Evolutionary conservation across 1,284 basidiomycete genomes (phyloP).

Genomic region (Ustilago vetiveriae): DNA sequence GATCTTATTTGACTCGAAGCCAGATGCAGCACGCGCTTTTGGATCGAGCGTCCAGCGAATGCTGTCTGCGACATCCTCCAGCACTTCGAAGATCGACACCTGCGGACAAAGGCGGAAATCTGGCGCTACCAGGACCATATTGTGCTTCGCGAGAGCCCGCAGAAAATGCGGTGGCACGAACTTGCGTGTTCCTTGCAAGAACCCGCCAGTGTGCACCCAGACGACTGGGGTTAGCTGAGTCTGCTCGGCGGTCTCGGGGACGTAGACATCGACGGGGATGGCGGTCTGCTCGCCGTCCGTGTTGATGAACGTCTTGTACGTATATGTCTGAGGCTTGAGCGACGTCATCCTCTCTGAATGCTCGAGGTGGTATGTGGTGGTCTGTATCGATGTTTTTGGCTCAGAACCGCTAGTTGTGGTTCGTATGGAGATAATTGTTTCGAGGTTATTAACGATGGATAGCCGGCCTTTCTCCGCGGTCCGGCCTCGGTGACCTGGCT

Average conservation of each 20-base stretch:
- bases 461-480: conserved; percentile 24
- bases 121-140: conserved; percentile 44
- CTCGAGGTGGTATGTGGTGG: not conserved
- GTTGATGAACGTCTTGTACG: conserved; percentile 49
- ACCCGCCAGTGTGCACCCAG: conserved; percentile 54
- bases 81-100: conserved; percentile 39
- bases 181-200: conserved; percentile 53
- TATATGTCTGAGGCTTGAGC: conserved; percentile 32
- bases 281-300: conserved; percentile 33
- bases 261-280: conserved; percentile 53
- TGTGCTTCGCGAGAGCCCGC: conserved; percentile 36
- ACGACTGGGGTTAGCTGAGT: conserved; percentile 40
- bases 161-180: conserved; percentile 51
- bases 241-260: conserved; percentile 22
- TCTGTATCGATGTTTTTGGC: too few species aligned
- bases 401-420: too few species aligned
- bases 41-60: conserved; percentile 38
- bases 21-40: conserved; percentile 18
- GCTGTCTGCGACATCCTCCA: conserved; percentile 47
- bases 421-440: not conserved
- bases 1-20: conserved; percentile 23
- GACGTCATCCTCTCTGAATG: conserved; percentile 7
- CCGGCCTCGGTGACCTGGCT: not conserved
- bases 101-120: conserved; percentile 56
- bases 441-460: conserved; percentile 2